These are phyloP conservation scores for Colletotrichum sp. DNA, from an alignment of 2,329 filamentous ascomycete genomes.

Conservation along the genomic window DNA sequence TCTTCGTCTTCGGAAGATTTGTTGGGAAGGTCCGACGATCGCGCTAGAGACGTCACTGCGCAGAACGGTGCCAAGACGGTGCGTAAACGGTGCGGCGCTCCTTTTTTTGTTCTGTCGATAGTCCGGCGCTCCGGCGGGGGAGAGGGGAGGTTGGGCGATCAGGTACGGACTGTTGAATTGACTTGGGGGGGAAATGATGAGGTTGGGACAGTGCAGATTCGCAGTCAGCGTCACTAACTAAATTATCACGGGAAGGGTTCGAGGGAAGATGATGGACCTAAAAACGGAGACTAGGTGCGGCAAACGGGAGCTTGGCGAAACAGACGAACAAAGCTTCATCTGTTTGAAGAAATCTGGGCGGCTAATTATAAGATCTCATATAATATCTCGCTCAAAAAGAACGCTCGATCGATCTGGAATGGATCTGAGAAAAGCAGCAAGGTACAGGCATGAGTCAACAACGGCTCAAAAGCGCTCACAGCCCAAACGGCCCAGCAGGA, in stretches of 20 bases:
- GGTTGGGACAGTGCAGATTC: neutral
- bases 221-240: neutral
- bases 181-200: neutral
- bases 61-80: neutral
- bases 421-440: neutral
- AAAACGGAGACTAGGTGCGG: neutral
- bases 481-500: neutral
- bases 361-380: neutral
- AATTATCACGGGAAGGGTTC: neutral
- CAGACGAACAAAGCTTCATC: neutral
- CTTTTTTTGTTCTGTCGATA: neutral
- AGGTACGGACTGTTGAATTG: neutral
- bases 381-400: neutral
- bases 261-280: neutral
- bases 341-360: neutral
- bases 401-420: neutral
- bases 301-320: neutral
- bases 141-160: neutral
- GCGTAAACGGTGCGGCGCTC: neutral
- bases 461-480: neutral
- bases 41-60: slow-evolving; percentile 11
- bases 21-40: slow-evolving; percentile 19
- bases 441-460: neutral
- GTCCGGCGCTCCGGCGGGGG: slow-evolving; percentile 5
- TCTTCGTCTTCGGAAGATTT: slow-evolving; percentile 7